Evolutionary conservation across 2,329 filamentous ascomycete genomes (phyloP).

Genomic region (Clonostachys byssicola): DNA sequence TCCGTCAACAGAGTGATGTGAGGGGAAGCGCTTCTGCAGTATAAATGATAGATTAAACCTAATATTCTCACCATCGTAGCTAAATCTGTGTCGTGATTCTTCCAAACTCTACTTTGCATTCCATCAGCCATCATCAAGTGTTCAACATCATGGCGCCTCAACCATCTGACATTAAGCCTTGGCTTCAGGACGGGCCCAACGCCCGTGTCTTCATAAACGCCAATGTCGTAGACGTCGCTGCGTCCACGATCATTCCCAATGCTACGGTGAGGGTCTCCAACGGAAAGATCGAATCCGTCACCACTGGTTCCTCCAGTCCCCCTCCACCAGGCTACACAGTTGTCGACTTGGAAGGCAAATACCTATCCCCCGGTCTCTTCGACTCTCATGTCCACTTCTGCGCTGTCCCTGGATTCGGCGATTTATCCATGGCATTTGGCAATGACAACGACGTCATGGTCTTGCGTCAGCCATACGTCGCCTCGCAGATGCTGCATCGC

Average conservation of each 20-base stretch:
- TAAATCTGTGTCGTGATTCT: no score
- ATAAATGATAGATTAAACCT: no score
- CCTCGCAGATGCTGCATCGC: constrained; percentile 44
- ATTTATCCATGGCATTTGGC: constrained; percentile 7
- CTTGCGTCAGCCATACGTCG: constrained; percentile 41
- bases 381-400: constrained; percentile 25
- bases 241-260: constrained; percentile 21
- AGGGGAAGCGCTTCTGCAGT: background rate
- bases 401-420: constrained; percentile 17
- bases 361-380: constrained; percentile 24
- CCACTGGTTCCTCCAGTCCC: background rate
- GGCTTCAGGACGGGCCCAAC: constrained; percentile 7
- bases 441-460: constrained; percentile 27
- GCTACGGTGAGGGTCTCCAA: constrained; percentile 23
- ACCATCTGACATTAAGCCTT: constrained; percentile 10
- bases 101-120: no score
- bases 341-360: constrained; percentile 18
- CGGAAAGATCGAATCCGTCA: constrained; percentile 25
- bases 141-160: background rate
- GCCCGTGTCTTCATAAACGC: constrained; percentile 33
- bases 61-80: background rate
- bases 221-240: constrained; percentile 33
- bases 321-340: background rate
- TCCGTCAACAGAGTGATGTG: background rate
- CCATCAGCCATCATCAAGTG: background rate